Conservation (phyloP, 176 grass and related monocot genomes). For the Tuctoria greenei region DNA sequence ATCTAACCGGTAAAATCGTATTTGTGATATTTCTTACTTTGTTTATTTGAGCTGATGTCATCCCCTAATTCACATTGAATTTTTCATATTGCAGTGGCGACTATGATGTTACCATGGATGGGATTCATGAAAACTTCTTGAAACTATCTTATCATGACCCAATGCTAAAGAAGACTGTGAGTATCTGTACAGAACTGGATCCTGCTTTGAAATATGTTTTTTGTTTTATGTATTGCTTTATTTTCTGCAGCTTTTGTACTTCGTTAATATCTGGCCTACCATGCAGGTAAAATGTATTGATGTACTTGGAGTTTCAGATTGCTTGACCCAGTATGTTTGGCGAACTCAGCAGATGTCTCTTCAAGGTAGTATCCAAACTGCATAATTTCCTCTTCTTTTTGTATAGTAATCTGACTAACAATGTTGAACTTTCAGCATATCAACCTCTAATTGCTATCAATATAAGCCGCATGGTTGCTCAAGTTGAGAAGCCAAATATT, state of each 20-base stretch:
- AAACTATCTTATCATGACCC: slow-evolving; percentile 90
- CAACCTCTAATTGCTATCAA: slow-evolving; percentile 78
- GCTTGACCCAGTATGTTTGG: slow-evolving; percentile 67
- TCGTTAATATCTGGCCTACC: slow-evolving; percentile 20
- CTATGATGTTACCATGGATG: slow-evolving; percentile 97
- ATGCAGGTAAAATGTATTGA: slow-evolving; percentile 86
- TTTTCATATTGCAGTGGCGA: slow-evolving; percentile 67
- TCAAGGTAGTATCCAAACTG: slow-evolving; percentile 53
- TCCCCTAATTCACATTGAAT: slow-evolving; percentile 18
- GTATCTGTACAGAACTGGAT: slow-evolving; percentile 34
- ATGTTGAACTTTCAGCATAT: slow-evolving; percentile 61
- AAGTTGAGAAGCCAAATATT: slow-evolving; percentile 93
- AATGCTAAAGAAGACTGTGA: slow-evolving; percentile 86
- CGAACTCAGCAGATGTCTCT: slow-evolving; percentile 84
- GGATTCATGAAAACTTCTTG: slow-evolving; percentile 92
- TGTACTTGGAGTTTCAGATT: slow-evolving; percentile 85
- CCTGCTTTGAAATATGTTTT: not conserved
- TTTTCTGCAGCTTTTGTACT: slow-evolving; percentile 2
- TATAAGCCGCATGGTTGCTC: slow-evolving; percentile 80
- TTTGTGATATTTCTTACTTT: slow-evolving; percentile 30
- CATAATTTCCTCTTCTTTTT: slow-evolving; percentile 25
- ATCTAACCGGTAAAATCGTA: slow-evolving; percentile 67
- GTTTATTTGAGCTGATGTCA: slow-evolving; percentile 27
- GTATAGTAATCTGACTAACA: slow-evolving; percentile 44
- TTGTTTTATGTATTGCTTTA: not conserved